Percentiles rank a stretch among this genome's conserved stretches.
These are phyloP conservation scores for Corynespora cassiicola DNA, from an alignment of 2,329 filamentous ascomycete species.

Conservation along the genomic window DNA sequence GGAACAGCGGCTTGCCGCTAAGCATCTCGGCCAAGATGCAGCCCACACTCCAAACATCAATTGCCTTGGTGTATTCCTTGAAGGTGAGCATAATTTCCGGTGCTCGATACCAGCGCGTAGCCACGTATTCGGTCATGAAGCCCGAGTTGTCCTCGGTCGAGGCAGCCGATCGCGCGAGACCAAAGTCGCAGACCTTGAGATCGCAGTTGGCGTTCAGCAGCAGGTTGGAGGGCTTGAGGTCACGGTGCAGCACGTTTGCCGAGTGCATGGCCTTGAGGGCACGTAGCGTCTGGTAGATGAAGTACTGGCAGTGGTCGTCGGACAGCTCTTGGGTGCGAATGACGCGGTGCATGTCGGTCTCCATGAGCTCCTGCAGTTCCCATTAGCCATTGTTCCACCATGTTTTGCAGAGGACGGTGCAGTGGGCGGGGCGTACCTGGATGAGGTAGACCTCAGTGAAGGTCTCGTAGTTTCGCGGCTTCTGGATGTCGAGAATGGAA, in stretches of 20 bases:
- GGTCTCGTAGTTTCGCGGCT: conserved; percentile 91
- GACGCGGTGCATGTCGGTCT: conserved; percentile 99
- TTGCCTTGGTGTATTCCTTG: conserved; percentile 99
- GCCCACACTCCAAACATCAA: conserved; percentile 98
- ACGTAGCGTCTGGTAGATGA: conserved; percentile 98
- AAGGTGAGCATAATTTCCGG: conserved; percentile 99
- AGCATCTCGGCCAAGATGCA: conserved; percentile 99
- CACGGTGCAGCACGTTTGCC: conserved; percentile 95
- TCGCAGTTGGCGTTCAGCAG: conserved; percentile 98
- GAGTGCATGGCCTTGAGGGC: conserved; percentile 99
- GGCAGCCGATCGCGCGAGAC: conserved; percentile 90
- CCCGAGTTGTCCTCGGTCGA: conserved; percentile 99
- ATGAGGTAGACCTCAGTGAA: conserved; percentile 99
- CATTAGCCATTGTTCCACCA: conserved; percentile 14
- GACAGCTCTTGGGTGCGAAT: conserved; percentile 98
- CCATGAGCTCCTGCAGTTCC: conserved; percentile 85
- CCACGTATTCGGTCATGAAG: conserved; percentile 99
- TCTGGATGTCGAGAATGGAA: conserved; percentile 98
- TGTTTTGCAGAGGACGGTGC: not conserved
- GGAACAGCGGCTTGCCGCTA: conserved; percentile 96
- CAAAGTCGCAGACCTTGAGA: conserved; percentile 98
- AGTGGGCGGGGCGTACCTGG: conserved; percentile 65
- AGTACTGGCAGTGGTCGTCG: conserved; percentile 99
- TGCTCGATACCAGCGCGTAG: conserved; percentile 97
- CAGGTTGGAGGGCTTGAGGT: conserved; percentile 96